Conservation (phyloP, 257 asterid genomes). For the Coffea canephora region DNA sequence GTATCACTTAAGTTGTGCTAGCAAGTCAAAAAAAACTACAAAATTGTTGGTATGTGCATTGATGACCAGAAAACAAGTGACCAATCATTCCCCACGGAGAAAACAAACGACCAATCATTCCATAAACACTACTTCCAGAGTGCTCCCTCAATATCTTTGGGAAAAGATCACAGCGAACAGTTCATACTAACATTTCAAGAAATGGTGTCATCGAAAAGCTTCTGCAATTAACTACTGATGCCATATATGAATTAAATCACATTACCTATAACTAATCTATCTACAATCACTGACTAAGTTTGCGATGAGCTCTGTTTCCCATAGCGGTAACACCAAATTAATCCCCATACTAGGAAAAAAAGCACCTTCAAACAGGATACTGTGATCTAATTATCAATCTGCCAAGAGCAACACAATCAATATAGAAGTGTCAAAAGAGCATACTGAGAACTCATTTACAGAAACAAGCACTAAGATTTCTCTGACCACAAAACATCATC, state of each 20-base stretch:
- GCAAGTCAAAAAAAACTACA: neutral
- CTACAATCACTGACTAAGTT: neutral
- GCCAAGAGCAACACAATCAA: neutral
- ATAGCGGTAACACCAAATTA: neutral
- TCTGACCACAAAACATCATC: neutral
- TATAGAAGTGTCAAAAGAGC: neutral
- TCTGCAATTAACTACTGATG: neutral
- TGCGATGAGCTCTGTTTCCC: neutral
- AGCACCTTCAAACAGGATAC: neutral
- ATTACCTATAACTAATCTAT: neutral
- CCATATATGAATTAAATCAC: neutral
- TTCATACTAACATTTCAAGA: neutral
- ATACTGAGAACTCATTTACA: neutral
- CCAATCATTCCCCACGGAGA: neutral
- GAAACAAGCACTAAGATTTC: neutral
- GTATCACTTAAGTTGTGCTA: too few species aligned
- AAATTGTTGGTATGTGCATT: neutral
- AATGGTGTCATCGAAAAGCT: too few species aligned
- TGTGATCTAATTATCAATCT: neutral
- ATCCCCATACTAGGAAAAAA: neutral
- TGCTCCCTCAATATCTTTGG: neutral
- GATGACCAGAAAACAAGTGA: neutral
- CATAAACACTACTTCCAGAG: neutral
- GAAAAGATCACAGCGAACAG: neutral
- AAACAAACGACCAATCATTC: neutral